Percentiles rank a stretch among this genome's conserved stretches.
Conservation (phyloP, 2,329 filamentous ascomycete species). For the Diplodia intermedia region DNA sequence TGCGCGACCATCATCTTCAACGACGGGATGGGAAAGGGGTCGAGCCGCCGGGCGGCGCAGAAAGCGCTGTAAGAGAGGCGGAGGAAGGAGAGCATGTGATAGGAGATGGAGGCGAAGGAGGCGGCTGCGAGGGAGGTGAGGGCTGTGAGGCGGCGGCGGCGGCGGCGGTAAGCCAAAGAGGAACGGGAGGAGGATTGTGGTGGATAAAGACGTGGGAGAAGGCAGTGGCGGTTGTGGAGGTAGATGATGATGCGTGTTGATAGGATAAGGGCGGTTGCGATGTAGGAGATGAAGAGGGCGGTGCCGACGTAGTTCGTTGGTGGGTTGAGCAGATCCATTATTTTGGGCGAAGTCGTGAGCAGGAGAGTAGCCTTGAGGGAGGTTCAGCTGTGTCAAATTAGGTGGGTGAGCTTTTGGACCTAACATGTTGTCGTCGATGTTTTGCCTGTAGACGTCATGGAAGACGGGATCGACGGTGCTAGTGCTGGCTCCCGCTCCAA, state of each 20-base stretch:
- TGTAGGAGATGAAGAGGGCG: constrained; percentile 43
- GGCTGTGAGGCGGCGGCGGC: constrained; percentile 38
- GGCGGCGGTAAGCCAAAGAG: not conserved
- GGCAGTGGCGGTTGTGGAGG: constrained; percentile 34
- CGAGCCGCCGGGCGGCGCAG: not conserved
- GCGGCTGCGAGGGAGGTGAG: constrained; percentile 41
- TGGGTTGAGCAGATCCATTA: constrained; percentile 37
- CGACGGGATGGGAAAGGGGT: not conserved
- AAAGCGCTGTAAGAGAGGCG: constrained; percentile 36
- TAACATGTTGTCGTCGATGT: no score
- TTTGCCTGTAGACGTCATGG: not conserved
- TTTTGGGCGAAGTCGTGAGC: not conserved
- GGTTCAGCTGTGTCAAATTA: no score
- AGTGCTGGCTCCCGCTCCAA: not conserved
- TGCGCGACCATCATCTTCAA: not conserved
- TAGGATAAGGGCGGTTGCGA: constrained; percentile 40
- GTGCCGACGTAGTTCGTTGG: constrained; percentile 44
- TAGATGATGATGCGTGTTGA: constrained; percentile 36
- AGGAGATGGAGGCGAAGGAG: constrained; percentile 42
- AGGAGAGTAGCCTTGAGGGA: no score
- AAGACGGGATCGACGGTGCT: not conserved
- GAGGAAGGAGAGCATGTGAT: constrained; percentile 45
- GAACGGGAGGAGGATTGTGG: not conserved
- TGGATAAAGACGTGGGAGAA: not conserved
- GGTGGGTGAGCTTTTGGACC: no score